A percentile compares a stretch with the other conserved stretches of the same genome.
Conservation (phyloP, 2,329 filamentous ascomycete genomes). For the Epicoccum sorghinum region DNA sequence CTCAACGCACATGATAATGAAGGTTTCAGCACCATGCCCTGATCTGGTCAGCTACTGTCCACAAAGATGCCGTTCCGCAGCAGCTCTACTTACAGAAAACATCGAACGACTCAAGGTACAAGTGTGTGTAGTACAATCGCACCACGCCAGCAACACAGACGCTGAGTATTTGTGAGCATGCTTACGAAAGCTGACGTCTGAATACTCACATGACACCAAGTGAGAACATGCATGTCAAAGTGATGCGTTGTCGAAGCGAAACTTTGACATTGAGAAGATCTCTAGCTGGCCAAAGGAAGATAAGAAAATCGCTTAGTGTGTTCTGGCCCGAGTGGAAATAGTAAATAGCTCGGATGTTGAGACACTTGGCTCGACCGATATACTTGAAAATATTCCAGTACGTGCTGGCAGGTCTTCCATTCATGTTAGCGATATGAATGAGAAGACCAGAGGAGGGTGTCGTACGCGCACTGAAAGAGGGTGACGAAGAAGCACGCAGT, state of each 20-base stretch:
- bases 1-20: constrained; percentile 37
- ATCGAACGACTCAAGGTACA: constrained; percentile 36
- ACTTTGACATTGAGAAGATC: constrained; percentile 35
- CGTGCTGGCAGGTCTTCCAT: constrained; percentile 22
- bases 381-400: constrained; percentile 38
- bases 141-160: constrained; percentile 40
- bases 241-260: constrained; percentile 36
- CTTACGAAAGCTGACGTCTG: background rate
- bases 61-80: background rate
- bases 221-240: constrained; percentile 39
- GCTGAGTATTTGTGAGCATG: constrained; percentile 31
- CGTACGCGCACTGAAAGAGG: constrained; percentile 40
- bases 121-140: constrained; percentile 37
- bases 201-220: constrained; percentile 34
- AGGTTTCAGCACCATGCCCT: constrained; percentile 37
- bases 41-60: background rate
- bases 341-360: constrained; percentile 34
- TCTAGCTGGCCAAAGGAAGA: constrained; percentile 41
- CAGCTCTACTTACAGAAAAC: constrained; percentile 27
- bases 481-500: constrained; percentile 31
- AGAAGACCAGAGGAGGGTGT: background rate
- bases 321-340: constrained; percentile 32
- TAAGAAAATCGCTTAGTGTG: constrained; percentile 40
- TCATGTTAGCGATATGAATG: background rate
- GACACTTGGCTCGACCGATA: constrained; percentile 25